Evolutionary conservation across 768 basidiomycete species (phyloP), one percentile per base, ranked within the genome.

Genomic region (Calocybe indica): DNA sequence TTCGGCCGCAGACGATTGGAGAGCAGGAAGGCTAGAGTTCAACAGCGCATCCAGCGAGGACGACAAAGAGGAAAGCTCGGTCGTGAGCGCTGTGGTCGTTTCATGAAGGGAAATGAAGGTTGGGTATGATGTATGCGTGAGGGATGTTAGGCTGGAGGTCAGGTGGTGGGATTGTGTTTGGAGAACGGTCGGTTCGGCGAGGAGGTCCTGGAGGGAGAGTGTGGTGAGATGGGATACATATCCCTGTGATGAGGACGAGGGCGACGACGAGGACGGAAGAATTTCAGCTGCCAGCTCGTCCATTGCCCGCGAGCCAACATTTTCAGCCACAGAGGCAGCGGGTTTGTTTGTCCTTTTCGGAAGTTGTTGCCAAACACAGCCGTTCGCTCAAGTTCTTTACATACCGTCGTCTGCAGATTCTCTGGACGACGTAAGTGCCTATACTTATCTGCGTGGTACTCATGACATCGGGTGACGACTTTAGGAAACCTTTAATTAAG

Each of bases 61-160:
- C 1, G 87, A 83, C 45, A 97, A 77, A 5, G 85, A 82, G 1
- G 78, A 73, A 51, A 97, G 77, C 1, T 92, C 88, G 3, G 72
- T 65, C 1, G 80, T 72, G 47, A 96, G 77, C 0, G 85, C 80
- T 41, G 80, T 79, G 3, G 90, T 89, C 12, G 88, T 86, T 40
- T 76, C 65, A 62, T 94, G 92, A 8, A 94, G 75, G n/a, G 88
- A 85, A 52, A 95, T 78, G 62, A 96, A 95, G 0, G 92, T 92
- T 29, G 88, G 82, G 64, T 96, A 93, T 15, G 92, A 92, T 4
- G 90, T 84, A 51, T 91, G 87, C 46, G 92, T 94, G 10, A 97
- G 77, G 37, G 88, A 86, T 7, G 89, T 93, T 52, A 96, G 73
- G 47, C 92, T 93, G 39, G 89, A 85, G 6, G 91, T 92, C 45